Evolutionary conservation across 257 asterid species (phyloP).

Genomic region (Solanum virginianum): DNA sequence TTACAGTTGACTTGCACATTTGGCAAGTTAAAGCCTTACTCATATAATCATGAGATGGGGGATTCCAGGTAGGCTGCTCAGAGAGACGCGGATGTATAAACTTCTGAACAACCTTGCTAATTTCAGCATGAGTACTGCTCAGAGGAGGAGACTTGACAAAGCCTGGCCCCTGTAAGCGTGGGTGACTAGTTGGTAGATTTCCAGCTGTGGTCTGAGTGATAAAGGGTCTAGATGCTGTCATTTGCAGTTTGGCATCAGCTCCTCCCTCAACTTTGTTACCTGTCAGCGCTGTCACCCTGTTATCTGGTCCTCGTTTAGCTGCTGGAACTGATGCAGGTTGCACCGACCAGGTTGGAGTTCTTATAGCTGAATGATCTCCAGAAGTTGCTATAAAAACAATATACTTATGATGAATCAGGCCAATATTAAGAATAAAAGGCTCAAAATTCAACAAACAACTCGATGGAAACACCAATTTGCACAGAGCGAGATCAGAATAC

Average conservation of each 20-base stretch:
- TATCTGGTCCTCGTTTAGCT: constrained; percentile 38
- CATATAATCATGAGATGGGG: constrained; percentile 90
- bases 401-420: background rate
- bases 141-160: constrained; percentile 25
- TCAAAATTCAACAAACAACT: background rate
- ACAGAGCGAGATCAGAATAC: background rate
- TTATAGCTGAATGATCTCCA: constrained; percentile 33
- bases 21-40: constrained; percentile 68
- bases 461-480: background rate
- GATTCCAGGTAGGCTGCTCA: constrained; percentile 61
- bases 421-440: background rate
- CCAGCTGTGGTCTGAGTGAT: constrained; percentile 38
- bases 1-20: constrained; percentile 44
- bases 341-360: constrained; percentile 67
- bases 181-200: constrained; percentile 16
- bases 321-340: constrained; percentile 46
- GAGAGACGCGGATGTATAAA: constrained; percentile 39
- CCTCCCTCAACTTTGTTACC: constrained; percentile 44
- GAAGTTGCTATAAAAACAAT: constrained; percentile 26
- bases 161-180: constrained; percentile 34
- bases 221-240: constrained; percentile 30
- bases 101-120: constrained; percentile 74
- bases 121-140: constrained; percentile 58
- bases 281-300: constrained; percentile 34
- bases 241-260: constrained; percentile 35